Evolutionary conservation across 257 asterid species (phyloP).

Genomic region (Ajuga chamaepitys): DNA sequence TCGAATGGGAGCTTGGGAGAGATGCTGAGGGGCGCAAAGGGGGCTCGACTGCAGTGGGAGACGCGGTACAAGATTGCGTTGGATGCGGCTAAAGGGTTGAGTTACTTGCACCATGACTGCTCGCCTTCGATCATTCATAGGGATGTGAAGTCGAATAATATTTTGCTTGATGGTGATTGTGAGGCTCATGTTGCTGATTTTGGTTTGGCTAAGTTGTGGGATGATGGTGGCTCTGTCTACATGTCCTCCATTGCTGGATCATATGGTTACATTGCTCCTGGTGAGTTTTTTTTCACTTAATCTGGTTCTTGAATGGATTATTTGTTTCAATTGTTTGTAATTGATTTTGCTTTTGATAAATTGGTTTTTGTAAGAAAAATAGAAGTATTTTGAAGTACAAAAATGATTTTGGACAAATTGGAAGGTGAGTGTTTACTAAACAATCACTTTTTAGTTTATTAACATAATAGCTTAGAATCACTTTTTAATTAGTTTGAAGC

Average conservation of each 20-base stretch:
- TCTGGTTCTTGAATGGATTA: neutral
- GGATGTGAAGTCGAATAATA: constrained; percentile 77
- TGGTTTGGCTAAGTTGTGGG: constrained; percentile 77
- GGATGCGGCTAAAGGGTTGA: constrained; percentile 80
- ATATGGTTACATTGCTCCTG: constrained; percentile 90
- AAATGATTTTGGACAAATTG: too few relatives aligned
- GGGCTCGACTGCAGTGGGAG: constrained; percentile 69
- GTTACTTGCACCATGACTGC: constrained; percentile 83
- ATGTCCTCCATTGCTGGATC: constrained; percentile 90
- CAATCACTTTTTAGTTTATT: too few relatives aligned
- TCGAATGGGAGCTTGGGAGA: constrained; percentile 83
- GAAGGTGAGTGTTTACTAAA: too few relatives aligned
- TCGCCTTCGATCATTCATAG: constrained; percentile 75
- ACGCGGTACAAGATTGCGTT: constrained; percentile 51
- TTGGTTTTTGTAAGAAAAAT: too few relatives aligned
- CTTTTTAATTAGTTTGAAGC: too few relatives aligned
- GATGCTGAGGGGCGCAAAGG: constrained; percentile 54
- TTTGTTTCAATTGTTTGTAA: too few relatives aligned
- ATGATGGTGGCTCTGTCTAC: constrained; percentile 55
- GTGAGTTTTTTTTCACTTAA: constrained; percentile 15
- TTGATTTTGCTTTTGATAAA: too few relatives aligned
- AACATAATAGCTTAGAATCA: too few relatives aligned
- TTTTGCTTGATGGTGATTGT: constrained; percentile 59
- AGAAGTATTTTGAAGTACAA: too few relatives aligned
- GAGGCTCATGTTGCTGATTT: constrained; percentile 96